Conservation (phyloP, 1,284 basidiomycete genomes). For the Boletus semigastroideus region DNA sequence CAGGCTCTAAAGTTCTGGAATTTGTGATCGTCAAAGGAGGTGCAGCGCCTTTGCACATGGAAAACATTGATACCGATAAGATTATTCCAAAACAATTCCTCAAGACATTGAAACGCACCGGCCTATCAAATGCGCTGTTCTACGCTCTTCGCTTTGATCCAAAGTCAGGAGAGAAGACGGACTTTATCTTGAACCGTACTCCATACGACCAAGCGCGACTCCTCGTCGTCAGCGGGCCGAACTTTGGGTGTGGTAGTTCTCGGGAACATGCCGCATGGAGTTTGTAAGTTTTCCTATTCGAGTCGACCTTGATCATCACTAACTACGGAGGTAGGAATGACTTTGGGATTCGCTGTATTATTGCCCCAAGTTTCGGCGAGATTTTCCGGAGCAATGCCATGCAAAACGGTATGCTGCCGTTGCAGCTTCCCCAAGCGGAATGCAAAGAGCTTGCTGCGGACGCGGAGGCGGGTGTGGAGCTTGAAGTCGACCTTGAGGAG, state of each 20-base stretch:
- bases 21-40: no score
- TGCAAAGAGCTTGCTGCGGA: constrained; percentile 79
- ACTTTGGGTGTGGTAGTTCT: constrained; percentile 95
- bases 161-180: constrained; percentile 76
- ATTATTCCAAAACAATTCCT: constrained; percentile 97
- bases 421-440: constrained; percentile 74
- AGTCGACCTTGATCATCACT: constrained; percentile 5
- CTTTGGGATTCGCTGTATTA: constrained; percentile 91
- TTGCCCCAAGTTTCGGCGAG: constrained; percentile 93
- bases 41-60: constrained; percentile 85
- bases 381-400: constrained; percentile 93
- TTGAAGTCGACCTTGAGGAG: constrained; percentile 90
- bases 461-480: constrained; percentile 75
- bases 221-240: constrained; percentile 85
- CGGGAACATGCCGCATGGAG: constrained; percentile 97
- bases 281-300: constrained; percentile 54
- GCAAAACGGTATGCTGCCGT: constrained; percentile 96
- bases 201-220: constrained; percentile 84
- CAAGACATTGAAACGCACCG: constrained; percentile 93
- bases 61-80: constrained; percentile 96
- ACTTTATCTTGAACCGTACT: constrained; percentile 87
- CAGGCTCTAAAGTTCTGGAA: no score
- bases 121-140: constrained; percentile 88
- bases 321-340: constrained; percentile 64
- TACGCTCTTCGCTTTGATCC: constrained; percentile 82